Conservation (phyloP, 1,139 yeast species). For the Blastobotrys elegans region DNA sequence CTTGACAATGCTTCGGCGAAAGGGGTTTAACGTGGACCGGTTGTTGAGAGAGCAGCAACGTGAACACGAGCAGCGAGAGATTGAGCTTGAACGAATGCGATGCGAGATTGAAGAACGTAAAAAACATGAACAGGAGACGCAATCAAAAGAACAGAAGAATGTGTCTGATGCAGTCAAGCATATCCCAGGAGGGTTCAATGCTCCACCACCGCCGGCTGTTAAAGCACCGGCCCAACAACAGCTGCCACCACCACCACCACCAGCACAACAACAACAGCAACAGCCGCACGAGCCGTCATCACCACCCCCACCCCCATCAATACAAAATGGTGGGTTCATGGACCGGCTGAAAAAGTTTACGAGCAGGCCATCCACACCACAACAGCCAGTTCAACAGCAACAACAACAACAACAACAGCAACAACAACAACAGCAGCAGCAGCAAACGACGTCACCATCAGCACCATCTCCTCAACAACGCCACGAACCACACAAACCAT, state of each 20-base stretch:
- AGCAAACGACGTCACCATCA: not conserved
- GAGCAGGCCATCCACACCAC: not conserved
- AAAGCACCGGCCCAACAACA: not conserved
- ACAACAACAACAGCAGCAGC: not conserved
- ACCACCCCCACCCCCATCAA: not conserved
- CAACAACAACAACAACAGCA: slow-evolving; percentile 1
- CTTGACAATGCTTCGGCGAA: slow-evolving; percentile 31
- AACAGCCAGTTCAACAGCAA: not conserved
- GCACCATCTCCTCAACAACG: too few relatives aligned
- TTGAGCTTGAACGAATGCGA: slow-evolving; percentile 12
- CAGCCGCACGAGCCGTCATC: slow-evolving; percentile 4
- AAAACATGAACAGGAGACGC: slow-evolving; percentile 13
- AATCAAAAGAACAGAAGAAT: slow-evolving; percentile 8
- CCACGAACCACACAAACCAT: not conserved
- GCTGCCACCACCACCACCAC: slow-evolving; percentile 2
- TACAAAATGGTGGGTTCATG: not conserved
- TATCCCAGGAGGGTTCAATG: slow-evolving; percentile 6
- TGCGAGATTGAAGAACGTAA: slow-evolving; percentile 14
- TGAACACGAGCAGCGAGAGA: slow-evolving; percentile 16
- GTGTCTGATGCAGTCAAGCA: not conserved
- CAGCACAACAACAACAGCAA: not conserved
- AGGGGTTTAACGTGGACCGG: slow-evolving; percentile 39
- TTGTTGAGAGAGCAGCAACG: slow-evolving; percentile 28
- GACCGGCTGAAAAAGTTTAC: slow-evolving; percentile 1
- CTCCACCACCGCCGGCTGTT: not conserved